Base-by-base conservation (phyloP, 2,329 filamentous ascomycete species). In the Ramularia endophylla region DNA sequence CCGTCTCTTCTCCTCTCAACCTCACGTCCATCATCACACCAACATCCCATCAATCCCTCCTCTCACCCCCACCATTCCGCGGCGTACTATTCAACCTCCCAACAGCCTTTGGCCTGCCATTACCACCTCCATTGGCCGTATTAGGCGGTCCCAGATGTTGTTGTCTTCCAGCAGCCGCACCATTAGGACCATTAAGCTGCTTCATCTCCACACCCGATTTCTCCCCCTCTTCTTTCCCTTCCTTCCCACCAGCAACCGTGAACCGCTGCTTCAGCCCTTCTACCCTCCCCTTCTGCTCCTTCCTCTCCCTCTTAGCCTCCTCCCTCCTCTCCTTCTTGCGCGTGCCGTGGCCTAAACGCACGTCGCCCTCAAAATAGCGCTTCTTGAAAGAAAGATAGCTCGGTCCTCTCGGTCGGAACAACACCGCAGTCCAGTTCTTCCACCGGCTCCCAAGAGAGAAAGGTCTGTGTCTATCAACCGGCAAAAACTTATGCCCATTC, bases 401-500 rank as follows among this genome's bases (percentile, higher is more conserved):
- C 6, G 90, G 89, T 15, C 87, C 81, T 15, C 89, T 77, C 9
- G 92, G 89, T 36, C 90, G 81, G 53, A 81, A 83, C 36, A 97
- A 71, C 9, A 95, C 88, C 6, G 81, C 76, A 27, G 85, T 65
- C 76, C 86, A 88, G 64, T 98, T 98, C 57, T 75, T 82, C 57
- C 84, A 64, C 35, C 83, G 70, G 52, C 71, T 83, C 27, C 81
- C 82, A 58, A 94, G 88, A 2, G 48, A 89, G 56, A 94, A 98
- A 1, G 92, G 87, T 31, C 89, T 75, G 65, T 95, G 94, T 9
- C 92, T 80, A 62, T 98, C 90, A 55, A 84, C 83, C 67, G 92
- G 94, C 49, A 83, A 71, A 62, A 98, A 97, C 65, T 97, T 97
- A 66, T 95, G 87, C 4, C 85, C 89, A 66, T 94, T 95, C 51